Evolutionary conservation across 176 grass and related monocot genomes (phyloP).

Genomic region (Neostapfia colusana): DNA sequence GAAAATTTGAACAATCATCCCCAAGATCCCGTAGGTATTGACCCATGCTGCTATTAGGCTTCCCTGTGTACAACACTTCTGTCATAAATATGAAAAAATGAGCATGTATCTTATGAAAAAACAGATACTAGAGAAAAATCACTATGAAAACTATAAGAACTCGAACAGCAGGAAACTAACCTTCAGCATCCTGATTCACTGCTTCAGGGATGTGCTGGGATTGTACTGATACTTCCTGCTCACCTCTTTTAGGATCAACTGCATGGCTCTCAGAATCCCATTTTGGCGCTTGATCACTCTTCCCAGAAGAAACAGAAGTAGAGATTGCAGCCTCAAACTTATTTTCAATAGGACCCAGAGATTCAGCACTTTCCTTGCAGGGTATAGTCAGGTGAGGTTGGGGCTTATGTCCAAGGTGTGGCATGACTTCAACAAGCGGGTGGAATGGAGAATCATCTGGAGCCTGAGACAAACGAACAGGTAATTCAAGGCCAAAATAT

Average conservation of each 20-base stretch:
- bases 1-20: conserved; percentile 47
- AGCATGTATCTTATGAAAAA: conserved; percentile 4
- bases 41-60: conserved; percentile 53
- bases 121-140: neutral
- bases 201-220: conserved; percentile 44
- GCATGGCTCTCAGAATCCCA: conserved; percentile 42
- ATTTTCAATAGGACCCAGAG: conserved; percentile 48
- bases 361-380: conserved; percentile 40
- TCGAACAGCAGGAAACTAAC: conserved; percentile 36
- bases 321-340: conserved; percentile 45
- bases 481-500: conserved; percentile 89
- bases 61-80: conserved; percentile 84
- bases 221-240: conserved; percentile 34
- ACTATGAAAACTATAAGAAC: neutral
- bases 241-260: conserved; percentile 39
- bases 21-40: conserved; percentile 47
- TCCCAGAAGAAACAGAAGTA: conserved; percentile 45
- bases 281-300: conserved; percentile 38
- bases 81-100: conserved; percentile 42
- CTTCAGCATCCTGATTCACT: conserved; percentile 58
- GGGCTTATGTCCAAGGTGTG: conserved; percentile 64
- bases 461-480: conserved; percentile 67
- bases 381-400: conserved; percentile 21
- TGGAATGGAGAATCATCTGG: conserved; percentile 70
- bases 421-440: conserved; percentile 79